Conservation (phyloP, 2,329 filamentous ascomycete genomes). For the Plectosphaerella cucumerina region DNA sequence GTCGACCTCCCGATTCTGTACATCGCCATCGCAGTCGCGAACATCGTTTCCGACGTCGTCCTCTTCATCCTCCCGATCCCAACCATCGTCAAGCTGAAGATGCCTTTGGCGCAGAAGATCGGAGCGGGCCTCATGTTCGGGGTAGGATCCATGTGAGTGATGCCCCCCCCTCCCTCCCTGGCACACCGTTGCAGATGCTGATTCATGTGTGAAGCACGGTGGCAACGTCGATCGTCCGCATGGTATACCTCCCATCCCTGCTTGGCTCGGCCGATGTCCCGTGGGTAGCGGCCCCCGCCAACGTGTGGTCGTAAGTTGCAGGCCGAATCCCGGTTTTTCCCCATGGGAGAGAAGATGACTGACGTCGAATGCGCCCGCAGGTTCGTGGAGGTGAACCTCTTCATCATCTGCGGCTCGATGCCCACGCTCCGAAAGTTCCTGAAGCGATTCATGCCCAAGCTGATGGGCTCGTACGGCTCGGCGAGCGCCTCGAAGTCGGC, state of each 20-base stretch:
- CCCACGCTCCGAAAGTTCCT: slow-evolving; percentile 32
- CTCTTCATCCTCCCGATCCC: slow-evolving; percentile 40
- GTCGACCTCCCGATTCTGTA: slow-evolving; percentile 40
- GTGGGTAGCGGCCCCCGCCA: slow-evolving; percentile 13
- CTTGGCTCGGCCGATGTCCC: slow-evolving; percentile 10
- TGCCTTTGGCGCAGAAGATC: slow-evolving; percentile 41
- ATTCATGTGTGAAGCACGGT: slow-evolving; percentile 18
- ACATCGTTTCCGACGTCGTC: slow-evolving; percentile 41
- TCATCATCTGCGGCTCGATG: slow-evolving; percentile 25
- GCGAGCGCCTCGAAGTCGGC: neutral
- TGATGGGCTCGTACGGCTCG: slow-evolving; percentile 13
- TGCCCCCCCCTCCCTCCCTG: neutral
- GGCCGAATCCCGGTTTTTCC: neutral
- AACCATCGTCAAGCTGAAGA: slow-evolving; percentile 35
- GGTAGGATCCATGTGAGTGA: slow-evolving; percentile 26
- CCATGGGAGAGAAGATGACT: neutral
- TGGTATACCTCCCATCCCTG: slow-evolving; percentile 10
- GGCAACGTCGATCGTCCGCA: slow-evolving; percentile 17
- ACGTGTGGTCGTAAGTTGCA: slow-evolving; percentile 12
- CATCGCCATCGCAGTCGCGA: slow-evolving; percentile 40
- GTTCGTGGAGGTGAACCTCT: slow-evolving; percentile 22
- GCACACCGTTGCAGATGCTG: neutral
- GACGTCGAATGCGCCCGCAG: slow-evolving; percentile 6
- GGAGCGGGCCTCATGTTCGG: slow-evolving; percentile 37
- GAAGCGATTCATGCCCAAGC: slow-evolving; percentile 22